Evolutionary conservation across 208 protist genomes (phyloP).

Genomic region (Naegleria gruberi): DNA sequence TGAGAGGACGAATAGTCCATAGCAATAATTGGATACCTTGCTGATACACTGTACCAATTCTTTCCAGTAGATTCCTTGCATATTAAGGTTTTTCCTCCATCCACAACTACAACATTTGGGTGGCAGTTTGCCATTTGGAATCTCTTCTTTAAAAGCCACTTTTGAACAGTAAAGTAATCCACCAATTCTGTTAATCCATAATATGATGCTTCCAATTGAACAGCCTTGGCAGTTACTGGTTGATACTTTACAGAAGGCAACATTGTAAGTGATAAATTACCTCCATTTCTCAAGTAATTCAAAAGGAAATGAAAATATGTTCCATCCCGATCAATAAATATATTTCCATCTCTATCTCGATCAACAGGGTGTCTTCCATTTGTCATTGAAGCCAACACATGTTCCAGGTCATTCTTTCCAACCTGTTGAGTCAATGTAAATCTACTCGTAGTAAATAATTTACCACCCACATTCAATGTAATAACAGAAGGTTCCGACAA

Average conservation of each 20-base stretch:
- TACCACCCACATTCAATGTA: background rate
- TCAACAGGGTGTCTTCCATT: background rate
- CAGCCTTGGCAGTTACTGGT: background rate
- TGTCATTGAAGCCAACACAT: background rate
- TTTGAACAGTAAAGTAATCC: background rate
- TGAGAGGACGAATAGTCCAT: background rate
- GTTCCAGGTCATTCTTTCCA: background rate
- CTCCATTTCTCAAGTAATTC: background rate
- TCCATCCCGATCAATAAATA: slow-evolving; percentile 9
- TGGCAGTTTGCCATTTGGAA: background rate
- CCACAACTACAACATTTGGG: background rate
- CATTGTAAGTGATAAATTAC: background rate
- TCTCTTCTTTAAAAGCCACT: background rate
- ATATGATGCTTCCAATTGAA: background rate
- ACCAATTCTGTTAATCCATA: background rate
- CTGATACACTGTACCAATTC: background rate
- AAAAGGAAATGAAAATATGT: background rate
- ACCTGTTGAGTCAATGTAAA: background rate
- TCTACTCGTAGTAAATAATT: background rate
- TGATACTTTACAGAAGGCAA: background rate
- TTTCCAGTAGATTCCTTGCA: background rate
- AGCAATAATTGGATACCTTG: background rate
- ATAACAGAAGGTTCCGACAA: background rate
- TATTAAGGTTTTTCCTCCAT: background rate
- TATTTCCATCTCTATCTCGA: background rate